Conservation (phyloP, 78 protist genomes). For the Dictyostelium capitatum region DNA sequence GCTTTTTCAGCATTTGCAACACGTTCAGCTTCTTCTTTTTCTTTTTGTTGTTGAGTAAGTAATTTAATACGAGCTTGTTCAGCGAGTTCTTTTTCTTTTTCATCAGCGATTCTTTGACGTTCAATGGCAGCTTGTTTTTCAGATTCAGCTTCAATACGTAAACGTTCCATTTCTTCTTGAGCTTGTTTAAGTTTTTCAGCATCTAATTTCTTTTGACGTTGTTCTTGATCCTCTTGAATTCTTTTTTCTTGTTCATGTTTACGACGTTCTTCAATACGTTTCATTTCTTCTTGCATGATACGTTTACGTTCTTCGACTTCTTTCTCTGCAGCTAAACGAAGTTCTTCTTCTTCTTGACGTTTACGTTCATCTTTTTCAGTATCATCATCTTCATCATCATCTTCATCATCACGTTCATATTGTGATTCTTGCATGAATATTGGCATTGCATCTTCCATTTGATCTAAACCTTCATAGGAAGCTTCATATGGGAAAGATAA, state of each 20-base stretch:
- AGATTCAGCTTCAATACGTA: conserved; percentile 31
- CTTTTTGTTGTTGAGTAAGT: conserved; percentile 50
- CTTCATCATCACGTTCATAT: conserved; percentile 67
- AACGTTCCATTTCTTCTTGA: conserved; percentile 47
- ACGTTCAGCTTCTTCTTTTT: conserved; percentile 24
- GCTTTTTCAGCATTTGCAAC: not conserved
- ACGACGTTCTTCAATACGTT: conserved; percentile 68
- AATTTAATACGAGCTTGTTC: conserved; percentile 28
- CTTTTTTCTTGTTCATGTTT: conserved; percentile 70
- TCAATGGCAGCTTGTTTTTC: conserved; percentile 13
- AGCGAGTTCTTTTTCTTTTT: conserved; percentile 5
- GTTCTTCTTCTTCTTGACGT: conserved; percentile 54
- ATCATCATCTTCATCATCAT: conserved; percentile 64
- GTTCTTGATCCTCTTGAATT: conserved; percentile 40
- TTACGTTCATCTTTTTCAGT: conserved; percentile 7
- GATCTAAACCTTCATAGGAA: conserved; percentile 70
- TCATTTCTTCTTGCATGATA: conserved; percentile 77
- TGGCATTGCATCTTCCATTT: conserved; percentile 49
- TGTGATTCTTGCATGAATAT: conserved; percentile 31
- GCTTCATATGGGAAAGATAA: conserved; percentile 75
- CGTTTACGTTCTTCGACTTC: conserved; percentile 68
- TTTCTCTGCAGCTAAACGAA: conserved; percentile 48
- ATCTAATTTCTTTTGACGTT: conserved; percentile 31
- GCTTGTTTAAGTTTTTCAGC: conserved; percentile 15
- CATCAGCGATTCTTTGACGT: not conserved